A percentile compares a stretch with the other conserved stretches of the same genome.
Evolutionary conservation across 164 flowering plant genomes (phyloP).

Genomic region (Echeveria elegans): DNA sequence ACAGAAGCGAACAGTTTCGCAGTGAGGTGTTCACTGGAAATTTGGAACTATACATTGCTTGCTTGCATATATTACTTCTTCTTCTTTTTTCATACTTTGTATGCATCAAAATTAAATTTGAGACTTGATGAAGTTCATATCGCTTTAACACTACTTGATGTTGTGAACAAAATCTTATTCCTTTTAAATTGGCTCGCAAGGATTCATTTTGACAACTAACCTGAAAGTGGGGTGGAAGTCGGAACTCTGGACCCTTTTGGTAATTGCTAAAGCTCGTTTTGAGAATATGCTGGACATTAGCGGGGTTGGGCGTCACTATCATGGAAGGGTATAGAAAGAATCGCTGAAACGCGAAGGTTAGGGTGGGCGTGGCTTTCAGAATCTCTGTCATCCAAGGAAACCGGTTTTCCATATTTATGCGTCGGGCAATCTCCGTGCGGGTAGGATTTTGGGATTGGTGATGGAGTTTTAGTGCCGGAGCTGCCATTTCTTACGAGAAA

Average conservation of each 20-base stretch:
- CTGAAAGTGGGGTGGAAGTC: conserved; percentile 11
- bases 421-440: conserved; percentile 24
- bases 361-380: conserved; percentile 23
- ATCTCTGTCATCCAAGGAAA: conserved; percentile 25
- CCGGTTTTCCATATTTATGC: conserved; percentile 11
- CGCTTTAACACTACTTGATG: too few species aligned
- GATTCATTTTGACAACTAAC: conserved; percentile 39
- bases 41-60: too few species aligned
- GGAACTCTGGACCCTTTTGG: conserved; percentile 25
- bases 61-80: too few species aligned
- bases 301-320: conserved; percentile 40
- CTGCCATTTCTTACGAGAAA: not conserved
- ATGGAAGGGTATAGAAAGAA: conserved; percentile 10
- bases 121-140: too few species aligned
- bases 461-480: not conserved
- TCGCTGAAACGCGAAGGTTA: conserved; percentile 28
- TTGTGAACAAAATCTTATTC: too few species aligned
- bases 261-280: conserved; percentile 31
- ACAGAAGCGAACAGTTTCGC: too few species aligned
- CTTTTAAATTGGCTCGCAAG: not conserved
- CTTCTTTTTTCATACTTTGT: too few species aligned
- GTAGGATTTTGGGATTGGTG: conserved; percentile 25
- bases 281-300: conserved; percentile 46
- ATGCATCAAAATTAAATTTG: too few species aligned
- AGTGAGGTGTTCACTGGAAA: too few species aligned